phyloP scores from a whole-genome alignment of 306 rosid genomes.

The Gastrolobium villosum region DNA sequence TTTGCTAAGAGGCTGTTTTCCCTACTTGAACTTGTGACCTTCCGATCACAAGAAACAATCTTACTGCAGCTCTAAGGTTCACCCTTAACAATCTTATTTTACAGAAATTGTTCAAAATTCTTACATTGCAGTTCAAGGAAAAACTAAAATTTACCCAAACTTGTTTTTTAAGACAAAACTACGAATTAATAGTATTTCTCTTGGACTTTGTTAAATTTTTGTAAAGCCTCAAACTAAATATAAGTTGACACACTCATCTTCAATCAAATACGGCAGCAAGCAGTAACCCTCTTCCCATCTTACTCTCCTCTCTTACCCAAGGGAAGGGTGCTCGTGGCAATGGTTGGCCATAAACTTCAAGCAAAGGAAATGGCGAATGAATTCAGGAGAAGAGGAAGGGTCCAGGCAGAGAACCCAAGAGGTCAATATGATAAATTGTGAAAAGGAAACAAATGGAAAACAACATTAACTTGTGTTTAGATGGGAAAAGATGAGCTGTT shows the following conservation, averaged over 20 bases:
- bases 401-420: not conserved
- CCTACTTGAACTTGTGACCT: no score
- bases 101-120: not conserved
- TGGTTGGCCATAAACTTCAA: slow-evolving; percentile 17
- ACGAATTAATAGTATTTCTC: not conserved
- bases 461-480: not conserved
- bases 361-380: not conserved
- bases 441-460: not conserved
- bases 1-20: no score
- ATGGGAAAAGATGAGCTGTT: not conserved
- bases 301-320: not conserved
- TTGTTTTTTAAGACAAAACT: not conserved
- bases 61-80: no score
- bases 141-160: not conserved
- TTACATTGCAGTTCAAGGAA: not conserved
- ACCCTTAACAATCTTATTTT: not conserved
- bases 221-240: slow-evolving; percentile 5
- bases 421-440: not conserved
- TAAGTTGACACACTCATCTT: not conserved
- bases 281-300: not conserved
- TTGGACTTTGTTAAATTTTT: not conserved
- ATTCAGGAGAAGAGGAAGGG: slow-evolving; percentile 5
- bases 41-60: no score
- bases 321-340: not conserved
- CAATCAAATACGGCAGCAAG: not conserved